These are phyloP conservation scores for Neonectria ditissima DNA, from an alignment of 2,329 filamentous ascomycete genomes.

Conservation along the genomic window DNA sequence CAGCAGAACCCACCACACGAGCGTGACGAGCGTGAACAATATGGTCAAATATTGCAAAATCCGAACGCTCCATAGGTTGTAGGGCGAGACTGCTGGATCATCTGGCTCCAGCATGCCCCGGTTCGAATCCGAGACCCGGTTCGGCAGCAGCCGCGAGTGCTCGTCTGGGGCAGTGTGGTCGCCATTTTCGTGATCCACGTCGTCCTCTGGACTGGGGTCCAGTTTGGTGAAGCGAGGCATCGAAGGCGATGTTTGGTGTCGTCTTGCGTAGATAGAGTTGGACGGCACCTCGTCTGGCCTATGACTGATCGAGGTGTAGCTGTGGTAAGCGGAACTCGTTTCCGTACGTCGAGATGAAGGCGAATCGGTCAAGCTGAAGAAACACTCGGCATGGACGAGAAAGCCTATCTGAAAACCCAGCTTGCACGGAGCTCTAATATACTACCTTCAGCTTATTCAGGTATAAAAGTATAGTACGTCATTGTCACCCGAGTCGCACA, in stretches of 20 bases:
- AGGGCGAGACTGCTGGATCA: conserved; percentile 77
- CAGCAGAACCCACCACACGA: conserved; percentile 92
- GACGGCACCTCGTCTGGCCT: neutral
- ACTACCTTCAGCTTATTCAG: conserved; percentile 17
- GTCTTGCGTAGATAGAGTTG: neutral
- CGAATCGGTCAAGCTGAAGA: neutral
- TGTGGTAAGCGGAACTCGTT: neutral
- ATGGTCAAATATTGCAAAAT: conserved; percentile 83
- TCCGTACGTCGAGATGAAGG: neutral
- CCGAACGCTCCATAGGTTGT: conserved; percentile 94
- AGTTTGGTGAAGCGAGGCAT: conserved; percentile 51
- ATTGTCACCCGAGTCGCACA: conserved; percentile 34
- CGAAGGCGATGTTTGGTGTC: neutral
- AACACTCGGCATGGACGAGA: conserved; percentile 10
- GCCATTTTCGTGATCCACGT: conserved; percentile 42
- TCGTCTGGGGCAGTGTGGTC: conserved; percentile 57
- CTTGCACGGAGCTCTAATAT: conserved; percentile 12
- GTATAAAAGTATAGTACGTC: conserved; percentile 44
- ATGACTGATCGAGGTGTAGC: too few relatives aligned
- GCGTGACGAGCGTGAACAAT: conserved; percentile 78
- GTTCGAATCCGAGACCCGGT: conserved; percentile 65
- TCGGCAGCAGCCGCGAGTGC: conserved; percentile 76
- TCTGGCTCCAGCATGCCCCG: conserved; percentile 54
- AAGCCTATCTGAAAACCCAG: neutral
- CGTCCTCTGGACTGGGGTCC: conserved; percentile 37